Conservation (phyloP, 2,329 filamentous ascomycete species). For the Penicillium sclerotigenum region DNA sequence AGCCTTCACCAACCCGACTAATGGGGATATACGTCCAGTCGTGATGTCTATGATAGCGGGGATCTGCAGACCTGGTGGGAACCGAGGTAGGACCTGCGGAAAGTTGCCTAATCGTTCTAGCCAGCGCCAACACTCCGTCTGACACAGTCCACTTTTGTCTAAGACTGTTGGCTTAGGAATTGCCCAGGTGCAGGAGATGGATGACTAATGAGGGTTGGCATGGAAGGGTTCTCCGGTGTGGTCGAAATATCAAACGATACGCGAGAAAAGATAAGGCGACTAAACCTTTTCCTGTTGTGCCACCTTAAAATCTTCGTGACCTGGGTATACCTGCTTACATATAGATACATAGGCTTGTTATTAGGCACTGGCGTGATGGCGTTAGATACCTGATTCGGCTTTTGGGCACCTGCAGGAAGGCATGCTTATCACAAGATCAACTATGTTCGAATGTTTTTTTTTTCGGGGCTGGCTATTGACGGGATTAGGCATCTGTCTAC, state of each 20-base stretch:
- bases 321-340: conserved; percentile 5
- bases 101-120: conserved; percentile 50
- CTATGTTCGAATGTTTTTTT: no score
- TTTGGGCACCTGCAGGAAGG: conserved; percentile 1
- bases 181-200: conserved; percentile 48
- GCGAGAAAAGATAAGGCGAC: conserved; percentile 7
- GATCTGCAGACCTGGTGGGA: conserved; percentile 77
- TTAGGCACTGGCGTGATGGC: not conserved
- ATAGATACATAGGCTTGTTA: conserved; percentile 1
- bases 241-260: conserved; percentile 6
- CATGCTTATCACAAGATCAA: not conserved
- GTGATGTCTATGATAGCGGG: conserved; percentile 56
- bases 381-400: not conserved
- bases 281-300: conserved; percentile 10
- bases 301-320: conserved; percentile 5
- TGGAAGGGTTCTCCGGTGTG: not conserved
- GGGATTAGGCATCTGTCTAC: not conserved
- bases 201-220: conserved; percentile 18
- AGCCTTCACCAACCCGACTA: not conserved
- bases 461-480: not conserved
- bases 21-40: not conserved
- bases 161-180: conserved; percentile 66
- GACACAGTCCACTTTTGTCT: conserved; percentile 56
- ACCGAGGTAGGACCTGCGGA: conserved; percentile 67
- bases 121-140: conserved; percentile 49